Evolutionary conservation across 2,329 filamentous ascomycete genomes (phyloP).

Genomic region (Fusarium napiforme): DNA sequence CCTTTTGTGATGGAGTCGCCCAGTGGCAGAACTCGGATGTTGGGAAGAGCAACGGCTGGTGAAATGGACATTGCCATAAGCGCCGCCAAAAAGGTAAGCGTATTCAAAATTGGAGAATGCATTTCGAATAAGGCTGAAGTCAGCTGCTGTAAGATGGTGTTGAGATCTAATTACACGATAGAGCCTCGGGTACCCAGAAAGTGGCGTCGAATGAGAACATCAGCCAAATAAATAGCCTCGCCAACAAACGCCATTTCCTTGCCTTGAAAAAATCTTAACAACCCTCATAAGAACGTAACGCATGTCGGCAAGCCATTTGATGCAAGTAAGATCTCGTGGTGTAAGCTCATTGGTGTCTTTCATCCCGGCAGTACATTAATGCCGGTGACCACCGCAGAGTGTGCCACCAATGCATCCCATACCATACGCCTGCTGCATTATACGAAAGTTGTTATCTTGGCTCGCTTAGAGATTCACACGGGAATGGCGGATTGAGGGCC

Average conservation of each 20-base stretch:
- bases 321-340: conserved; percentile 20
- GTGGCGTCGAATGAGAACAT: conserved; percentile 15
- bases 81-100: not conserved
- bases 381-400: not conserved
- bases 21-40: conserved; percentile 19
- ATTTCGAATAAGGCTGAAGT: not conserved
- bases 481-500: not conserved
- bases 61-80: not conserved
- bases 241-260: not conserved
- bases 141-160: not conserved
- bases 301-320: not conserved
- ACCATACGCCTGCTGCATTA: not conserved
- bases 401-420: not conserved
- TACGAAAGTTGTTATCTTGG: not conserved
- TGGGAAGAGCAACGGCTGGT: conserved; percentile 7
- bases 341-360: conserved; percentile 4
- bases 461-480: not conserved
- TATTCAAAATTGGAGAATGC: not conserved
- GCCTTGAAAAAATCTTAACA: conserved; percentile 10
- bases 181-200: not conserved
- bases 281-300: not conserved
- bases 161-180: not conserved
- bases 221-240: conserved; percentile 15
- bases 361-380: not conserved
- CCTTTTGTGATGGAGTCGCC: conserved; percentile 36